Percentiles rank a stretch among this genome's conserved stretches.
These are phyloP conservation scores for Sclerotinia borealis DNA, from an alignment of 2,329 filamentous ascomycete species.

Conservation along the genomic window DNA sequence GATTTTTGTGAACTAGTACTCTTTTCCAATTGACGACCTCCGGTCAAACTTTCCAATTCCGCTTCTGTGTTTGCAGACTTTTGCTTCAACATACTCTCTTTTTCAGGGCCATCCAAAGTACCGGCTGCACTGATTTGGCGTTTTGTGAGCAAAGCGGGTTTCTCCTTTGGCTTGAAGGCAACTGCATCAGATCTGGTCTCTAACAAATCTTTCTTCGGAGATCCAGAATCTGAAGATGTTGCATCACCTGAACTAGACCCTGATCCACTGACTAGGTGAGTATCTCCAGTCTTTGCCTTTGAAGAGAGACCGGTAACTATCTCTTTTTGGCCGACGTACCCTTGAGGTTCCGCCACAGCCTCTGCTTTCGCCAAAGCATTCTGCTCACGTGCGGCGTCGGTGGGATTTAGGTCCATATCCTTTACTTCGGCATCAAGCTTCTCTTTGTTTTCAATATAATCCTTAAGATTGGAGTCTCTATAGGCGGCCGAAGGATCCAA, in stretches of 20 bases:
- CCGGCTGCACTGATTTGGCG: constrained; percentile 1
- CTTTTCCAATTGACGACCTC: constrained; percentile 16
- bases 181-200: not conserved
- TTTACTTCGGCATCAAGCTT: constrained; percentile 34
- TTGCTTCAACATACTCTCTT: constrained; percentile 5
- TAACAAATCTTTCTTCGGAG: not conserved
- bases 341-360: not conserved
- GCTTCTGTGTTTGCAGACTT: constrained; percentile 19
- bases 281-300: not conserved
- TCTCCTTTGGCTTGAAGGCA: not conserved
- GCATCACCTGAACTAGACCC: not conserved
- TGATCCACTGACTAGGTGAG: not conserved
- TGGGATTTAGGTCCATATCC: not conserved
- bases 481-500: constrained; percentile 36
- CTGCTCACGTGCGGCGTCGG: not conserved
- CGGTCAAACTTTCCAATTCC: constrained; percentile 18
- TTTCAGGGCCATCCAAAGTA: not conserved
- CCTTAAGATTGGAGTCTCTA: constrained; percentile 39
- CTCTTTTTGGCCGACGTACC: not conserved
- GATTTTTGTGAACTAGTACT: constrained; percentile 7
- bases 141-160: not conserved
- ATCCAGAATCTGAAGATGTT: not conserved
- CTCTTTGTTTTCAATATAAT: constrained; percentile 37
- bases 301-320: not conserved
- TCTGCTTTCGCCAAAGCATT: constrained; percentile 2